Base-by-base conservation (phyloP, 805 yeast genomes). In the Yamadazyma takamatsuzukensis region DNA sequence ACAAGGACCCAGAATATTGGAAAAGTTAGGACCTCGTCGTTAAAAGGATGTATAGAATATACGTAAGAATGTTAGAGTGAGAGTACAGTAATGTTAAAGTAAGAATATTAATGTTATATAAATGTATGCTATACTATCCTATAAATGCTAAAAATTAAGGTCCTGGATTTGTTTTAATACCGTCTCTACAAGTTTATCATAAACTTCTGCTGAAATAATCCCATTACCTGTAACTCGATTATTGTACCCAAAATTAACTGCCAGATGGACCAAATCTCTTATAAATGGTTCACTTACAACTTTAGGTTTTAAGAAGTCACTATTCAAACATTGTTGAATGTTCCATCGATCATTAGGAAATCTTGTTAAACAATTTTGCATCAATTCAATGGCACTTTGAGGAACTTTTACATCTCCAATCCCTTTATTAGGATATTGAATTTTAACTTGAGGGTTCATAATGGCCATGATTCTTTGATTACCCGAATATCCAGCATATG, bases 11-110 rank as follows among this genome's bases (percentile, higher is more conserved):
- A 74, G 89, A 22, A 76, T 86, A 9, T 75, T 93, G 60, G 72
- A 70, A 42, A 93, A 93, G 63, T 78, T 93, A 50, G 98, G 97
- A 6, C 96, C 97, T 38, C 78, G 97, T 63, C 33, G 38, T 27
- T 33, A 27, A 23, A 7, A 17, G 23, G 30, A 12, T 9, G 12
- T 8, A 8, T n/a, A n/a, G n/a, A n/a, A n/a, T n/a, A n/a, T n/a
- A n/a, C n/a, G n/a, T n/a, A n/a, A 23, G 17, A 13, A 25, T 25
- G 7, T 15, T 12, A 23, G 40, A 29, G 14, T 33, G 29, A 18
- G n/a, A n/a, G n/a, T n/a, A n/a, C n/a, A n/a, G n/a, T n/a, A n/a
- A n/a, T n/a, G n/a, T n/a, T n/a, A n/a, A n/a, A n/a, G n/a, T n/a
- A n/a, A n/a, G n/a, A n/a, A n/a, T n/a, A n/a, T n/a, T n/a, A n/a